Percentiles rank a stretch among this genome's conserved stretches.
Evolutionary conservation across 2,329 filamentous ascomycete species (phyloP).

Genomic region (Beauveria pseudobassiana): DNA sequence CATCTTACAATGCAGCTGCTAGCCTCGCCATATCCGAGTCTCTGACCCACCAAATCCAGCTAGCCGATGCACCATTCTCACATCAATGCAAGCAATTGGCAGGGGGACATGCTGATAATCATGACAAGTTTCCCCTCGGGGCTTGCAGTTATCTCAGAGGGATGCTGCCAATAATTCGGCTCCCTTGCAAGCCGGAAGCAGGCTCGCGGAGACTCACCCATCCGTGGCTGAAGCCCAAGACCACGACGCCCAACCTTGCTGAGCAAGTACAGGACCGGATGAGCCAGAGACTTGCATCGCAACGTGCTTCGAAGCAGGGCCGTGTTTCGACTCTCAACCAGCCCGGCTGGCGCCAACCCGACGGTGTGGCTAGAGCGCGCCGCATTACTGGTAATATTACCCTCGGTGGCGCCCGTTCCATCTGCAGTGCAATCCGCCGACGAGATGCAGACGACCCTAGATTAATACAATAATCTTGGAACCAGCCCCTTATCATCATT

Average conservation of each 20-base stretch:
- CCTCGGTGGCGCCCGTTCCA: conserved; percentile 3
- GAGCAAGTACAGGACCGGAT: too few species aligned
- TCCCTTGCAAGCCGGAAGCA: too few species aligned
- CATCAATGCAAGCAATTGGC: neutral
- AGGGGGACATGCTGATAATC: neutral
- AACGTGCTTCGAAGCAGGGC: too few species aligned
- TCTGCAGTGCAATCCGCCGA: neutral
- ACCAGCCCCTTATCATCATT: neutral
- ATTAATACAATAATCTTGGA: neutral
- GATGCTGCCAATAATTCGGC: neutral
- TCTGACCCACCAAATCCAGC: neutral
- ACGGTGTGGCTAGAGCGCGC: neutral
- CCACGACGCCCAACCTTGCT: too few species aligned
- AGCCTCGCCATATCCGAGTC: neutral
- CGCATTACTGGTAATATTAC: conserved; percentile 5
- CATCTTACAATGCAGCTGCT: neutral
- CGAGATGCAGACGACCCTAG: neutral
- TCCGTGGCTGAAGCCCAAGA: too few species aligned
- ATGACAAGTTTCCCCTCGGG: neutral
- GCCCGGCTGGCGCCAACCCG: too few species aligned
- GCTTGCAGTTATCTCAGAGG: neutral
- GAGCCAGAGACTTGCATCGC: too few species aligned
- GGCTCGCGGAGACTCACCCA: too few species aligned
- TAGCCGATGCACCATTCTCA: neutral
- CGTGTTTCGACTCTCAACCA: too few species aligned